These are phyloP conservation scores for Cytospora piceicola DNA, from an alignment of 2,329 filamentous ascomycete species.

Conservation along the genomic window DNA sequence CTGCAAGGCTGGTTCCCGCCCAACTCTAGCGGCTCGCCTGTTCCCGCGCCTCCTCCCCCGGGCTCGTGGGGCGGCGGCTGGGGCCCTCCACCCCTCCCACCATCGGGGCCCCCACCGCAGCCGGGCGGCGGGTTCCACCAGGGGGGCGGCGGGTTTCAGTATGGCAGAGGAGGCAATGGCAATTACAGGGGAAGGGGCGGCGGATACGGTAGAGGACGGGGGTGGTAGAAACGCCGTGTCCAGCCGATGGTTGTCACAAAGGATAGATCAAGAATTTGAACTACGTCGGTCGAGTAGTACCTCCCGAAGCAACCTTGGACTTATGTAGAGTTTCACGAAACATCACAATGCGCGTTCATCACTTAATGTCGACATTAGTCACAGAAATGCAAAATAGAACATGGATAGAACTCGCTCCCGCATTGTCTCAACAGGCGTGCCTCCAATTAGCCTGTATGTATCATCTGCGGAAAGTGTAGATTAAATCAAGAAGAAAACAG, in stretches of 20 bases:
- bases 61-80: conserved; percentile 33
- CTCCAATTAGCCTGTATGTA: conserved; percentile 1
- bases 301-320: not conserved
- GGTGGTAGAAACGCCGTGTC: conserved; percentile 20
- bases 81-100: conserved; percentile 29
- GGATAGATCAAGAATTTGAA: not conserved
- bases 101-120: conserved; percentile 28
- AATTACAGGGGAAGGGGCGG: conserved; percentile 38
- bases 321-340: not conserved
- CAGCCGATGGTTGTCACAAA: not conserved
- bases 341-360: not conserved
- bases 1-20: conserved; percentile 36
- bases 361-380: not conserved
- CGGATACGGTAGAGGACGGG: conserved; percentile 33
- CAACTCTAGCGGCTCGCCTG: conserved; percentile 1
- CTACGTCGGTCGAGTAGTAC: not conserved
- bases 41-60: conserved; percentile 26
- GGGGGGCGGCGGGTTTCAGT: conserved; percentile 34
- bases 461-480: conserved; percentile 3
- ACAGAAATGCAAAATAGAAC: not conserved
- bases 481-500: conserved; percentile 28
- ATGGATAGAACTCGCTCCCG: not conserved
- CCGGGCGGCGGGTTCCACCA: conserved; percentile 21
- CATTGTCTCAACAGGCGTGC: not conserved
- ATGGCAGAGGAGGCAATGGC: conserved; percentile 39